phyloP scores from a whole-genome alignment of 805 yeast species.

The Suhomyces kilbournensis region DNA sequence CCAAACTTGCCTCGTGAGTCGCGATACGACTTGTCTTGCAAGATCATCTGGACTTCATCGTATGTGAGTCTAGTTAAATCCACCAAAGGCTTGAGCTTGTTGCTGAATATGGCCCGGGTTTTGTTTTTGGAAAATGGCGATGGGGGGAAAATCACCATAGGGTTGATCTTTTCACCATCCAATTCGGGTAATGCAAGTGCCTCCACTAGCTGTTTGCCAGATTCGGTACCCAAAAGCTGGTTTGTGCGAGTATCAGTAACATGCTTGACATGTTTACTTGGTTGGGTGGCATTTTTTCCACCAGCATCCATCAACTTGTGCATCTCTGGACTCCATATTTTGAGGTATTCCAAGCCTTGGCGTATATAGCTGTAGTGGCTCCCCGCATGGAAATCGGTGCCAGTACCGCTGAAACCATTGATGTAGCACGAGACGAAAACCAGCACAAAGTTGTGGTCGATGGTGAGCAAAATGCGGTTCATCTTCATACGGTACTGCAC shows the following conservation, averaged over 20 bases:
- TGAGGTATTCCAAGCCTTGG: constrained; percentile 29
- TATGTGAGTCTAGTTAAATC: constrained; percentile 28
- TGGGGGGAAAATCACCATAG: constrained; percentile 31
- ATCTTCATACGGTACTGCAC: constrained; percentile 14
- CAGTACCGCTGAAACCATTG: constrained; percentile 27
- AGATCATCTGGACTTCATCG: constrained; percentile 15
- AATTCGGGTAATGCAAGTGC: background rate
- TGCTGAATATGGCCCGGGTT: constrained; percentile 23
- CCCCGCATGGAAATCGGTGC: constrained; percentile 17
- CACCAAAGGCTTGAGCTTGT: constrained; percentile 25
- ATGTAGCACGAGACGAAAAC: constrained; percentile 29
- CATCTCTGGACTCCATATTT: constrained; percentile 36
- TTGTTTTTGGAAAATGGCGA: constrained; percentile 22
- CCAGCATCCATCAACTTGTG: constrained; percentile 14
- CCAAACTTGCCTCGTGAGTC: constrained; percentile 22
- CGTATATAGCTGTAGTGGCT: constrained; percentile 31
- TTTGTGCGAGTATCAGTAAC: constrained; percentile 15
- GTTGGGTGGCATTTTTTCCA: constrained; percentile 5
- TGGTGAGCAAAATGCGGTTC: constrained; percentile 20
- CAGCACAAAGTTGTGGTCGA: constrained; percentile 32
- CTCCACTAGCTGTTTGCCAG: background rate
- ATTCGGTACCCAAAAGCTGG: background rate
- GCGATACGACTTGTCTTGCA: constrained; percentile 12
- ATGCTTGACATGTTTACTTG: constrained; percentile 10
- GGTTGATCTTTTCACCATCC: constrained; percentile 20